These are phyloP conservation scores for Phytopythium aichiense DNA, from an alignment of 352 stramenopile species.

Conservation along the genomic window DNA sequence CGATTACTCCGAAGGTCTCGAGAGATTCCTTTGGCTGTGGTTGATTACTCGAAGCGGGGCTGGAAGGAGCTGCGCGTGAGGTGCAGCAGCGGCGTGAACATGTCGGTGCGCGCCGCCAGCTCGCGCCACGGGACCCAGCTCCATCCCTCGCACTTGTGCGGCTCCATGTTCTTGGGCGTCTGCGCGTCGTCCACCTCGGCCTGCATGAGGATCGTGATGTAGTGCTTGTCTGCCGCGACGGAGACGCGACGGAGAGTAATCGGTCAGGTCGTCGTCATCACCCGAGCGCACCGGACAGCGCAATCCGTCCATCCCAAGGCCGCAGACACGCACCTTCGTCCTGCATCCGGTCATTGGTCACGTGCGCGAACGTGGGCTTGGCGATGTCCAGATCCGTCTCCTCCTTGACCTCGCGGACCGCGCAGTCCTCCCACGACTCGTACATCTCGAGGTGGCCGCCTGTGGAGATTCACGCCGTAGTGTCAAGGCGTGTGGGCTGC, in stretches of 20 bases:
- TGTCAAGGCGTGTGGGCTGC: too few species aligned
- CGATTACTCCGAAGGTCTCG: not conserved
- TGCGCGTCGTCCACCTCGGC: slow-evolving; percentile 46
- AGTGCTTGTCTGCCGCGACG: slow-evolving; percentile 46
- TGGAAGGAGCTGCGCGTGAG: slow-evolving; percentile 58
- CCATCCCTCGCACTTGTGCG: slow-evolving; percentile 81
- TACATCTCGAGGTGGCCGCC: slow-evolving; percentile 82
- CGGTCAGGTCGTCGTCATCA: not conserved
- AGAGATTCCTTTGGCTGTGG: not conserved
- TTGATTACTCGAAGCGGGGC: slow-evolving; percentile 22
- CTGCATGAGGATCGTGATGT: slow-evolving; percentile 86
- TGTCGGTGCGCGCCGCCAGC: slow-evolving; percentile 50
- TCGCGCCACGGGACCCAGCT: slow-evolving; percentile 53
- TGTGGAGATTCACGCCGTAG: not conserved
- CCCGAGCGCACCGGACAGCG: too few species aligned
- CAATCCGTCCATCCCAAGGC: not conserved
- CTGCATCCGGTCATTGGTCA: slow-evolving; percentile 83
- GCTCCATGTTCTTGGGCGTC: slow-evolving; percentile 70
- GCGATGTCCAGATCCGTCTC: slow-evolving; percentile 72
- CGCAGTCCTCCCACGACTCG: slow-evolving; percentile 76
- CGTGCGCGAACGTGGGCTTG: slow-evolving; percentile 49
- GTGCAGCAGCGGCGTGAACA: slow-evolving; percentile 73
- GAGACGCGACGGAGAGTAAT: not conserved
- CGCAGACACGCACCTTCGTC: slow-evolving; percentile 30
- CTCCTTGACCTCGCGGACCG: slow-evolving; percentile 77